Base-by-base conservation (phyloP, 2,329 filamentous ascomycete species). In the Epicoccum nigrum region DNA sequence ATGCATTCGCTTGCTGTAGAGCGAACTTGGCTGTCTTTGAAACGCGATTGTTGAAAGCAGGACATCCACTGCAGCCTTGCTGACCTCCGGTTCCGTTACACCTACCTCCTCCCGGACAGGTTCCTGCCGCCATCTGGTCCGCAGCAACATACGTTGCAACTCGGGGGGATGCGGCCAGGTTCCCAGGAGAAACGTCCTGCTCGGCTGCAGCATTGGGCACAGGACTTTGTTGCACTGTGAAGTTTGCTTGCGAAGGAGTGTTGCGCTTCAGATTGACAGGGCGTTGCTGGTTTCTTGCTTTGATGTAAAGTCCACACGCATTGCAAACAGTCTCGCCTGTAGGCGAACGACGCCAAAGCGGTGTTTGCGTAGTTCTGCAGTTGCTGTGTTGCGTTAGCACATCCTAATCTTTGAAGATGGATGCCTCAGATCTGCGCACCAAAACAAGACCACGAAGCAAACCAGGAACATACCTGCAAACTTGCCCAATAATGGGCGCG, bases 61-160 rank as follows among this genome's bases (percentile, higher is more conserved):
- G 94, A 69, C 94, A 99, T 11, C 94, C 94, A 71, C 90, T 92
- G 72, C 94, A 99, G 16, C 92, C 93, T 69, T 96, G 90, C 25
- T 94, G 92, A 45, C 94, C 94, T 35, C 94, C 94, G 17, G 94
- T 97, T 39, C 94, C 94, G 71, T 99, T 97, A 73, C 94, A 99
- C 51, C 88, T 88, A 31, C 94, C 94, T 56, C 93, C 93, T 30
- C 94, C 94, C 12, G 94, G 94, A 72, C 94, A 99, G 11, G 92
- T 95, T n/a, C 94, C 94, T 34, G 85, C 83, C 4, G 86, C 79
- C 35, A 83, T 86, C 60, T 89, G 86, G 66, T 92, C 89, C 4
- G 88, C 88, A 16, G 89, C 81, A 41, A 94, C 88, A 68, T 92
- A 93, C 3, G 86, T 90, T 23, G 88, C 85, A 9, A 77, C 75